A percentile compares a stretch with the other conserved stretches of the same genome.
Evolutionary conservation across 805 yeast species (phyloP).

Genomic region (Saccharomycodes ludwigii): DNA sequence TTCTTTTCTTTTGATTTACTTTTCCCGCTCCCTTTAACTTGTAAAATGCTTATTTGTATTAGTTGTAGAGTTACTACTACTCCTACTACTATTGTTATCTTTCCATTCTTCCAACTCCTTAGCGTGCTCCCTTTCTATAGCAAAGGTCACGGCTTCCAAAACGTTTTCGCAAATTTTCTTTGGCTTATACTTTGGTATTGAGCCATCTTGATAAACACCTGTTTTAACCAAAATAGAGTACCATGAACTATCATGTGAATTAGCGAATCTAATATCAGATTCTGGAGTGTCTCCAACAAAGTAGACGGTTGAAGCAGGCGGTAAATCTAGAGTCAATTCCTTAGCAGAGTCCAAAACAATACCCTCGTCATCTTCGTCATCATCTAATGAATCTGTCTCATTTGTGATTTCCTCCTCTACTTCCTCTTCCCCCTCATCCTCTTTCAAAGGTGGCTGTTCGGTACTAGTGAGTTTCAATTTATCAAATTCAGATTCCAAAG

Average conservation of each 20-base stretch:
- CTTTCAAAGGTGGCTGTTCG: too few species aligned
- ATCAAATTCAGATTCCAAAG: constrained; percentile 61
- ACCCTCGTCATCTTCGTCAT: not conserved
- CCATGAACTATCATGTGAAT: constrained; percentile 78
- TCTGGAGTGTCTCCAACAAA: constrained; percentile 89
- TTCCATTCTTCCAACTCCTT: constrained; percentile 70
- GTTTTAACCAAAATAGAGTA: constrained; percentile 75
- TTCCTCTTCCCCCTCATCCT: constrained; percentile 29
- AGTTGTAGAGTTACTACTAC: not conserved
- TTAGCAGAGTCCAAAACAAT: constrained; percentile 4
- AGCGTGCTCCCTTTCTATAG: constrained; percentile 69
- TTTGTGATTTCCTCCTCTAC: constrained; percentile 5
- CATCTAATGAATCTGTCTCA: not conserved
- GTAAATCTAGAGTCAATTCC: constrained; percentile 39
- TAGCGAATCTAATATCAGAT: constrained; percentile 78
- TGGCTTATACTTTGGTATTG: constrained; percentile 68
- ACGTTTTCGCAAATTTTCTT: constrained; percentile 63
- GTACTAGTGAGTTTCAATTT: constrained; percentile 28
- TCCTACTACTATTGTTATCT: not conserved
- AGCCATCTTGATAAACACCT: constrained; percentile 76
- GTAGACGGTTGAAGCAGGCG: constrained; percentile 77
- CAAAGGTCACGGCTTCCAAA: constrained; percentile 71
- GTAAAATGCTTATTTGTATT: constrained; percentile 1
- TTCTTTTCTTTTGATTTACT: not conserved
- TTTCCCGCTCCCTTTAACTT: constrained; percentile 1